These are phyloP conservation scores for Candida tammaniensis DNA, from an alignment of 805 yeast species.

Conservation along the genomic window DNA sequence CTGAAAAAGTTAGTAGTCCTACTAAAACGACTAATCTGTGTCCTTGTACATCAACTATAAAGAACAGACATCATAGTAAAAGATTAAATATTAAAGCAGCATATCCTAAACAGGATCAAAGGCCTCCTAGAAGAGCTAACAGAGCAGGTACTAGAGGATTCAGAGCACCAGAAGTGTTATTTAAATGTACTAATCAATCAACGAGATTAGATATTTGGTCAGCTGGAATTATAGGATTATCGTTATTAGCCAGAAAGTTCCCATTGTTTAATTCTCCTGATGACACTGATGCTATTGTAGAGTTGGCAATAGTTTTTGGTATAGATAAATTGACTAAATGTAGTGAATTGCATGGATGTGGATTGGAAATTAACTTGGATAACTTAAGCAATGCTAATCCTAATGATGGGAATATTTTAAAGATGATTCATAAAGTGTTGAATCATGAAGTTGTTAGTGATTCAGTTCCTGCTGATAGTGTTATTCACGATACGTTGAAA, in stretches of 20 bases:
- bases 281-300: constrained; percentile 88
- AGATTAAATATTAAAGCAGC: constrained; percentile 43
- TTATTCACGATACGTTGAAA: constrained; percentile 61
- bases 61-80: constrained; percentile 16
- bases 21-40: constrained; percentile 37
- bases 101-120: constrained; percentile 79
- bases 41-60: constrained; percentile 43
- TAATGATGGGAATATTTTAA: constrained; percentile 31
- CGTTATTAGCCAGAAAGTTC: constrained; percentile 74
- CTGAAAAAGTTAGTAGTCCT: constrained; percentile 48
- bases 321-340: constrained; percentile 65
- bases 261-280: constrained; percentile 94
- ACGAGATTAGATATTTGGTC: constrained; percentile 89
- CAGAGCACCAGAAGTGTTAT: constrained; percentile 88
- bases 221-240: constrained; percentile 82
- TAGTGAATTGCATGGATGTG: constrained; percentile 85
- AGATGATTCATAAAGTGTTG: constrained; percentile 27
- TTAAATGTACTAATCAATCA: constrained; percentile 81
- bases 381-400: constrained; percentile 12
- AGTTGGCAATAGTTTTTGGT: constrained; percentile 81
- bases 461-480: constrained; percentile 68
- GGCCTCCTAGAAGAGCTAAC: constrained; percentile 90
- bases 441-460: constrained; percentile 49
- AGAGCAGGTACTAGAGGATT: constrained; percentile 97
- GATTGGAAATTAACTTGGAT: constrained; percentile 54